Evolutionary conservation across 2,329 filamentous ascomycete species (phyloP), one percentile per base, ranked within the genome.

Genomic region (Colletotrichum horii): DNA sequence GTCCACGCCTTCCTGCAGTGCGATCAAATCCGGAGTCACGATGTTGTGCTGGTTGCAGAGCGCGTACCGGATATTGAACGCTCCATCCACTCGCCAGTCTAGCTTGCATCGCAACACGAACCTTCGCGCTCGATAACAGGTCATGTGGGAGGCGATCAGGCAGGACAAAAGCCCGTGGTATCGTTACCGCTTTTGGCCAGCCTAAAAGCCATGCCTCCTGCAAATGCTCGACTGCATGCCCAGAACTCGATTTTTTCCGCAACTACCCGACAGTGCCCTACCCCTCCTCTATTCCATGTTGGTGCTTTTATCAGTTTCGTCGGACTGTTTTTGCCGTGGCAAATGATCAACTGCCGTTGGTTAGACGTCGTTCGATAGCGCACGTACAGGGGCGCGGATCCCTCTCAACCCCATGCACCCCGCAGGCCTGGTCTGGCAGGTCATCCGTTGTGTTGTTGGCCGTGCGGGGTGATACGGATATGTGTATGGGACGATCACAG

Each of bases 351-450:
- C 70, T 69, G 32, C 70, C 48, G 56, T 65, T 60, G 70, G 73
- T 36, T 60, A 43, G 38, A 60, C n/a, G 34, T 56, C 26, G 43
- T 24, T 67, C 26, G 73, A 73, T 73, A 73, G 65, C 28, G 70
- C 70, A 73, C 26, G 34, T 32, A 32, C 70, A 61, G 58, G 70
- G 73, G 64, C 26, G 64, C 64, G 30, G 64, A 73, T 73, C 56
- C 62, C 52, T 66, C 64, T 26, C 34, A 48, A 52, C 43, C 64
- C 38, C 62, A 75, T 75, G 73, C 70, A 75, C 70, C 70, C 64
- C 48, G 70, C 73, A 68, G 70, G 32, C 73, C 70, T 28, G 56
- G 70, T 65, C 36, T 68, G 73, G 70, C 48, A 75, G 64, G 64
- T 73, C 70, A 52, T 66, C 56, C 60, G 19, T 48, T 30, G 43